phyloP scores from a whole-genome alignment of 225 moss, liverwort and hornwort genomes.

The Lunularia cruciata region DNA sequence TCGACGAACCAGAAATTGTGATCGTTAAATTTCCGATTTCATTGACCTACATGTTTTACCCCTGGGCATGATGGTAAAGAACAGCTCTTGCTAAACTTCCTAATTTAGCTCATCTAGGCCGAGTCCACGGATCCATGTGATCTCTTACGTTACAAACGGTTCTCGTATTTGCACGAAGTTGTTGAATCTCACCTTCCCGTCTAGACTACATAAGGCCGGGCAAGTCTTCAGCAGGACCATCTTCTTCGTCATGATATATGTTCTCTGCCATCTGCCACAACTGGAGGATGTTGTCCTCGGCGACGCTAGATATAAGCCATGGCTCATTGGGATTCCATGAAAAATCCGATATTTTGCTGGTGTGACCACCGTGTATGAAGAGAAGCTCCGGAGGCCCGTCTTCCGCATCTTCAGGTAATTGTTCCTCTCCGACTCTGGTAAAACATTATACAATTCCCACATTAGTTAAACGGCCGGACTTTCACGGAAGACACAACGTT shows the following conservation, averaged over 20 bases:
- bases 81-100: background rate
- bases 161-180: background rate
- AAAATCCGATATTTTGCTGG: constrained; percentile 79
- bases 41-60: background rate
- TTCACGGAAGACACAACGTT: too few relatives aligned
- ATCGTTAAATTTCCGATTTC: background rate
- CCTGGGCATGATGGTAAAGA: background rate
- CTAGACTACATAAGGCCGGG: constrained; percentile 23
- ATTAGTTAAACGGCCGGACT: too few relatives aligned
- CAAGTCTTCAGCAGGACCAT: constrained; percentile 59
- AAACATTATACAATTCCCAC: too few relatives aligned
- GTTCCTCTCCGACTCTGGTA: constrained; percentile 86
- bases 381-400: constrained; percentile 87
- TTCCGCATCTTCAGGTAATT: constrained; percentile 76
- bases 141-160: background rate
- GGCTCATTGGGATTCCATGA: constrained; percentile 81
- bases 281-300: constrained; percentile 85
- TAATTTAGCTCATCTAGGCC: background rate
- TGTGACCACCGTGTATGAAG: constrained; percentile 85
- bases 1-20: too few relatives aligned
- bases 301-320: constrained; percentile 81
- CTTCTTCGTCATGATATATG: constrained; percentile 86
- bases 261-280: constrained; percentile 97
- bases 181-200: background rate
- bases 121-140: background rate